These are phyloP conservation scores for Mycothermus thermophilus DNA, from an alignment of 495 filamentous ascomycete genomes.

Conservation along the genomic window DNA sequence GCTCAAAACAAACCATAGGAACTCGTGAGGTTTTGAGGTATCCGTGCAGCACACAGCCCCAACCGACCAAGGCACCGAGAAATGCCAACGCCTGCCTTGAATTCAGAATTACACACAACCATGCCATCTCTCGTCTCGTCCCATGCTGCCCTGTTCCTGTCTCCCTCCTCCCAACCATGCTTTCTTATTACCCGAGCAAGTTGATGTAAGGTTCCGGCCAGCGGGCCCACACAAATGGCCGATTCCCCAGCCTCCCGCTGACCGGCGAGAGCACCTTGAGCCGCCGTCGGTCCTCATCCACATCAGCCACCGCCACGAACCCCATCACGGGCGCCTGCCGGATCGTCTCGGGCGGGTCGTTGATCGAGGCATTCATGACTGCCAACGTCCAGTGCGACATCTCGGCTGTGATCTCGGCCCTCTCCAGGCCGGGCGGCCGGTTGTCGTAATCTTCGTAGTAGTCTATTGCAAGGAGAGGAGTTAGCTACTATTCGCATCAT, in stretches of 20 bases:
- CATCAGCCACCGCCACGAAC: slow-evolving; percentile 80
- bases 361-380: slow-evolving; percentile 56
- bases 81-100: too few relatives aligned
- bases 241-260: slow-evolving; percentile 59
- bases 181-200: slow-evolving; percentile 31
- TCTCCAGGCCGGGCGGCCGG: slow-evolving; percentile 39
- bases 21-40: too few relatives aligned
- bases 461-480: too few relatives aligned
- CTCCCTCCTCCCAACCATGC: too few relatives aligned
- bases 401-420: slow-evolving; percentile 40
- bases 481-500: too few relatives aligned
- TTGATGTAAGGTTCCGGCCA: slow-evolving; percentile 43
- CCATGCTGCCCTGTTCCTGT: too few relatives aligned
- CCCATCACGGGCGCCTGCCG: slow-evolving; percentile 79
- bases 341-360: slow-evolving; percentile 54
- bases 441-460: slow-evolving; percentile 15
- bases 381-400: slow-evolving; percentile 63
- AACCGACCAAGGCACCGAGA: too few relatives aligned
- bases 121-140: too few relatives aligned
- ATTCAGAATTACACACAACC: too few relatives aligned
- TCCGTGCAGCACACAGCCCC: too few relatives aligned
- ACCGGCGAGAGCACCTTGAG: slow-evolving; percentile 72
- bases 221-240: slow-evolving; percentile 54
- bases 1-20: too few relatives aligned
- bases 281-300: slow-evolving; percentile 72